A percentile compares a stretch with the other conserved stretches of the same genome.
Conservation (phyloP, 495 filamentous ascomycete genomes). For the Aspergillus olivimuriae region DNA sequence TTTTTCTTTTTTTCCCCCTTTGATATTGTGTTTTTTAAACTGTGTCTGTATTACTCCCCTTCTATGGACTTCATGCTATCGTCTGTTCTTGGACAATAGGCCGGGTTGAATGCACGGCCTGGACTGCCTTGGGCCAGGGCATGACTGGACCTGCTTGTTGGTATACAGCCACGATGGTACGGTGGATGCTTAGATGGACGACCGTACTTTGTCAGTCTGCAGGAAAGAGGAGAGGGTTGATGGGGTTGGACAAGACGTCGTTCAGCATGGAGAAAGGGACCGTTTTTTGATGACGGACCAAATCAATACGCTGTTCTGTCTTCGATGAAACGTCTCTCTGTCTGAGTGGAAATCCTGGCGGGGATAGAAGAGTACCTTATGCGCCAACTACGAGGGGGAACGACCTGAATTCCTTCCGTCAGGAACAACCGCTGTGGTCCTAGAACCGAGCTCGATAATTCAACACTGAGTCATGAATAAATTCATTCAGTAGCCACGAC, state of each 20-base stretch:
- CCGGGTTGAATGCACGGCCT: not conserved
- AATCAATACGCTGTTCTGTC: too few relatives aligned
- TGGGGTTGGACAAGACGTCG: not conserved
- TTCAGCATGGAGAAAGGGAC: too few relatives aligned
- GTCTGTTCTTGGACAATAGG: too few relatives aligned
- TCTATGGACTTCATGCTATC: too few relatives aligned
- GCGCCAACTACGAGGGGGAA: too few relatives aligned
- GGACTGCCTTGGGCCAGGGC: not conserved
- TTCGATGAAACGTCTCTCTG: too few relatives aligned
- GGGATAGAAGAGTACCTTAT: too few relatives aligned
- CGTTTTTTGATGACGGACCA: too few relatives aligned
- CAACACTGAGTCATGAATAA: slow-evolving; percentile 5
- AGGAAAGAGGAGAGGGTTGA: not conserved
- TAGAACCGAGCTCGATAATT: not conserved
- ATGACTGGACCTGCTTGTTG: too few relatives aligned
- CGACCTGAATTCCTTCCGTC: not conserved
- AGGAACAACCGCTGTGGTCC: not conserved
- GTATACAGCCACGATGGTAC: not conserved
- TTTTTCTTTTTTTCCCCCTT: not conserved
- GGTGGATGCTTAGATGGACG: not conserved
- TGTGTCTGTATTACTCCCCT: too few relatives aligned
- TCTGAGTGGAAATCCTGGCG: too few relatives aligned
- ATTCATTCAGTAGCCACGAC: slow-evolving; percentile 1
- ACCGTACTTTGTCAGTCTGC: not conserved
- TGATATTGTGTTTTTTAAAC: too few relatives aligned